Evolutionary conservation across 352 stramenopile genomes (phyloP), one percentile per base, ranked within the genome.

Genomic region (Globisporangium paddicum): DNA sequence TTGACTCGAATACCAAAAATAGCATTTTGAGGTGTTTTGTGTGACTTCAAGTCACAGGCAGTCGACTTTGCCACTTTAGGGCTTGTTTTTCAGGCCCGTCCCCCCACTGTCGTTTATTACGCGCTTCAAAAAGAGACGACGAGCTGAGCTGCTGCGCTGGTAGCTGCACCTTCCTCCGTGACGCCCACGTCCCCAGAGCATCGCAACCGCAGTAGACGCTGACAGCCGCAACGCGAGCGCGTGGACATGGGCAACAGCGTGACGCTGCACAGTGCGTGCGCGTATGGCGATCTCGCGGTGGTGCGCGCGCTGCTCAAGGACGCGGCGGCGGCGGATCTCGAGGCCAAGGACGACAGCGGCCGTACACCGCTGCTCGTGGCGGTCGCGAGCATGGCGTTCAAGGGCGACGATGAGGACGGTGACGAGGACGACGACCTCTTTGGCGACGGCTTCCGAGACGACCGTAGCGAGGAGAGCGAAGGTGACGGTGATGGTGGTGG

Each of bases 181-280:
- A n/a, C 47, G 28, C 28, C n/a, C 28, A 32, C 28, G 28, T 6
- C 28, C 28, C 28, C 28, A 28, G 47, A 53, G 8, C 21, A 55
- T 19, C 30, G 23, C 14, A 32, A 16, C 40, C 11, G 13, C 7
- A 45, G 18, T n/a, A n/a, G n/a, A n/a, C n/a, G n/a, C 14, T 23
- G 13, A 9, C 18, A 19, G 16, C 13, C 5, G 11, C 19, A 58
- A 16, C 23, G 2, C 11, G 37, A 18, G 1, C 14, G 4, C 30
- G 16, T 5, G 9, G 32, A 45, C 32, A 95, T 95, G 86, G 86
- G 86, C 64, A 93, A 93, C 67, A 87, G 64, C 30, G 66, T 87
- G 64, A 91, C 86, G 62, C 70, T 95, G 55, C 82, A 90, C 64
- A 90, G 82, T 68, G 75, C 77, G n/a, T 93, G 83, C 62, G 76